Conservation (phyloP, 106 monocot species). For the Hemerocallis citrina region DNA sequence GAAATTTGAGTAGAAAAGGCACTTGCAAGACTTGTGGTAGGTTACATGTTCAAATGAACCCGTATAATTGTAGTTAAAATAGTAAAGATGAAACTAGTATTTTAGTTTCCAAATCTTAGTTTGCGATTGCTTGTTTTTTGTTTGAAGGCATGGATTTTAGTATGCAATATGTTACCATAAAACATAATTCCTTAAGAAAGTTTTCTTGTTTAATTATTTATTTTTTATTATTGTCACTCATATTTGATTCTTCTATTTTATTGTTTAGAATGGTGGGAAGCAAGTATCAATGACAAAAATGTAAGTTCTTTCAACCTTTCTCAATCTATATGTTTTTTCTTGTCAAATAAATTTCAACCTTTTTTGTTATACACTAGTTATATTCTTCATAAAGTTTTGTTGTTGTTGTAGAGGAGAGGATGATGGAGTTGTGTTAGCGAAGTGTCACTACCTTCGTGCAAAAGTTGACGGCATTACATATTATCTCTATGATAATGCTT, state of each 20-base stretch:
- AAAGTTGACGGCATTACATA: conserved; percentile 14
- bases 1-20: too few relatives aligned
- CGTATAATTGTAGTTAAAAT: too few relatives aligned
- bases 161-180: too few relatives aligned
- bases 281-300: neutral
- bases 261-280: neutral
- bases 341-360: neutral
- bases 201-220: neutral
- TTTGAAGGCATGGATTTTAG: too few relatives aligned
- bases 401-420: conserved; percentile 1
- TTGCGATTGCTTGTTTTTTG: too few relatives aligned
- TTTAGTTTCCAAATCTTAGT: too few relatives aligned
- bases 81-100: too few relatives aligned
- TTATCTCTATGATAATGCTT: conserved; percentile 14
- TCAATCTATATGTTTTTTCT: neutral
- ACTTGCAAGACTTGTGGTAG: too few relatives aligned
- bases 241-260: neutral
- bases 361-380: neutral
- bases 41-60: too few relatives aligned
- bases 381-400: neutral
- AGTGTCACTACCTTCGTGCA: conserved; percentile 12
- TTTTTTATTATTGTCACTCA: neutral
- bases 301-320: neutral
- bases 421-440: neutral
- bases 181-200: too few relatives aligned